These are phyloP conservation scores for Podaxis pistillaris DNA, from an alignment of 768 basidiomycete genomes.

Conservation along the genomic window DNA sequence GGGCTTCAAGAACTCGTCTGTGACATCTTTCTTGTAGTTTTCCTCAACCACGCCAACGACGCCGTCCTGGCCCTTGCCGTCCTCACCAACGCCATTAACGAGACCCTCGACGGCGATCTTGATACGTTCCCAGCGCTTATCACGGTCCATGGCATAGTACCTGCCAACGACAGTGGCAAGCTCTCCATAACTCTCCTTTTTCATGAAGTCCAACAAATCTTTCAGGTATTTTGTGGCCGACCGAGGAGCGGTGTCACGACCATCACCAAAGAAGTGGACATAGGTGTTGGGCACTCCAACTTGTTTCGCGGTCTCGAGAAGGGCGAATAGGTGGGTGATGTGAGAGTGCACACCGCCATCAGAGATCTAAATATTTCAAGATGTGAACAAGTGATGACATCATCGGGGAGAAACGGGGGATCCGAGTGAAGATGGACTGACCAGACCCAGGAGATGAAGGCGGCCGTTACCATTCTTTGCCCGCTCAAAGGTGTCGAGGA, in stretches of 20 bases:
- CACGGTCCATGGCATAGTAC: conserved; percentile 97
- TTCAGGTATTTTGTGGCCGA: conserved; percentile 77
- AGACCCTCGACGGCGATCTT: conserved; percentile 88
- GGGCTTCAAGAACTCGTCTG: conserved; percentile 95
- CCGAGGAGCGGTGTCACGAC: conserved; percentile 89
- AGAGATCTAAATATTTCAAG: conserved; percentile 55
- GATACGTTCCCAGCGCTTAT: conserved; percentile 94
- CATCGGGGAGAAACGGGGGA: neutral
- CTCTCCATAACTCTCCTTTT: conserved; percentile 76
- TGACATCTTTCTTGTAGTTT: conserved; percentile 83
- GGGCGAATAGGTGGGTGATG: conserved; percentile 84
- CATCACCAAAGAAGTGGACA: conserved; percentile 93
- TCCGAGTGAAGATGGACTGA: conserved; percentile 32
- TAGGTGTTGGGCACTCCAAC: conserved; percentile 81
- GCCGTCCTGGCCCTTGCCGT: conserved; percentile 48
- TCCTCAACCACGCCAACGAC: conserved; percentile 65
- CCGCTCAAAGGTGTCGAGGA: conserved; percentile 69
- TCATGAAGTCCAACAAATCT: conserved; percentile 73
- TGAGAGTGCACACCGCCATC: conserved; percentile 98
- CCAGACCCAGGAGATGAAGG: conserved; percentile 86
- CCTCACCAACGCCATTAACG: conserved; percentile 65
- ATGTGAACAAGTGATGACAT: conserved; percentile 1
- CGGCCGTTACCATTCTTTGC: conserved; percentile 84
- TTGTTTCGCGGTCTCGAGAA: conserved; percentile 89
- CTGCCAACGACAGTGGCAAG: conserved; percentile 84